These are phyloP conservation scores for Ceratobasidium sp. DNA, from an alignment of 1,284 basidiomycete genomes.

Conservation along the genomic window DNA sequence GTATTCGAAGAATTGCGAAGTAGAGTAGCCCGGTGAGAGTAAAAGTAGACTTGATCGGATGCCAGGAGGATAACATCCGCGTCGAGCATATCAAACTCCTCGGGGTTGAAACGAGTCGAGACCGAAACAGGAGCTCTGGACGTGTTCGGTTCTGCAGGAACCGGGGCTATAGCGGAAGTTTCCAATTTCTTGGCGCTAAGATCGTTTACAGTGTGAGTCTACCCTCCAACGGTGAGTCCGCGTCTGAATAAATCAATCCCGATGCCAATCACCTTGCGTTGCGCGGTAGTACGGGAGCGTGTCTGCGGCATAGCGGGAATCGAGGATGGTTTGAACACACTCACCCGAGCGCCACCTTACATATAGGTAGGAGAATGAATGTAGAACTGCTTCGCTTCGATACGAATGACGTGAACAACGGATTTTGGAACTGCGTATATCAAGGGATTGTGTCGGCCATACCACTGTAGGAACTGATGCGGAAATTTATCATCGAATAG, in stretches of 20 bases:
- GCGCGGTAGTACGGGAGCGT: neutral
- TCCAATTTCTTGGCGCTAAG: neutral
- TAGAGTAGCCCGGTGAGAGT: constrained; percentile 38
- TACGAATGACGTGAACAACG: neutral
- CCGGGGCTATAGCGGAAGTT: neutral
- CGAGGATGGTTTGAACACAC: neutral
- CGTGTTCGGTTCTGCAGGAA: neutral
- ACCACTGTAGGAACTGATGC: neutral
- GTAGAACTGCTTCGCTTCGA: neutral
- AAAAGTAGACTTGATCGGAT: constrained; percentile 41
- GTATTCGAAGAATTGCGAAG: constrained; percentile 36
- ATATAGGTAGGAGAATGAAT: neutral
- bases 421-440: neutral
- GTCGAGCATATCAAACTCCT: constrained; percentile 24
- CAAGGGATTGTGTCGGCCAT: neutral
- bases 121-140: constrained; percentile 33
- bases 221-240: neutral
- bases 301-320: neutral
- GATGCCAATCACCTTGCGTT: neutral
- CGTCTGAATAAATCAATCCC: neutral
- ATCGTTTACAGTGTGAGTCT: neutral
- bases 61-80: constrained; percentile 41
- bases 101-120: constrained; percentile 42
- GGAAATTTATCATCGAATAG: neutral
- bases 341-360: neutral